Conservation (phyloP, 108 stramenopile genomes). For the Pseudonitzschia multiseries region DNA sequence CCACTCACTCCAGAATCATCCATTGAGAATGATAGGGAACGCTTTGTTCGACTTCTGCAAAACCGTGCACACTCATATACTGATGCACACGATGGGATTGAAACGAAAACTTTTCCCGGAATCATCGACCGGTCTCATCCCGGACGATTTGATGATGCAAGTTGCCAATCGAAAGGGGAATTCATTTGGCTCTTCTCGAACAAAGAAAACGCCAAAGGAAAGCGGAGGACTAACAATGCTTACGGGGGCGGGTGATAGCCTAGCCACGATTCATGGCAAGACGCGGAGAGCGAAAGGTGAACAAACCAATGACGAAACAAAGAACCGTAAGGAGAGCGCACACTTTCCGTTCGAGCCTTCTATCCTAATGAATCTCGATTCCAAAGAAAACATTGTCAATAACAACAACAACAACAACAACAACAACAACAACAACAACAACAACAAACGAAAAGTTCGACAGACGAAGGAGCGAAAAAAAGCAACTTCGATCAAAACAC, state of each 20-base stretch:
- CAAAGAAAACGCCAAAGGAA: not conserved
- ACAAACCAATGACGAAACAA: not conserved
- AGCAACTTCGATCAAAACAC: not conserved
- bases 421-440: not conserved
- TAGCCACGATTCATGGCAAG: not conserved
- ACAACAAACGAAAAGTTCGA: no score
- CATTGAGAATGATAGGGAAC: no score
- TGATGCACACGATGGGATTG: slow-evolving; percentile 9
- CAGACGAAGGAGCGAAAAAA: not conserved
- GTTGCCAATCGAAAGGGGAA: not conserved
- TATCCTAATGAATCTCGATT: not conserved
- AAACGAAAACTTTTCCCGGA: slow-evolving; percentile 14
- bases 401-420: not conserved
- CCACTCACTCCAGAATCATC: no score
- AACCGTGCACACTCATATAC: no score
- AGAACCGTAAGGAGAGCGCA: not conserved
- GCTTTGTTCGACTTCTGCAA: no score
- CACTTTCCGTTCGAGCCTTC: not conserved
- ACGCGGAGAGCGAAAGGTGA: not conserved
- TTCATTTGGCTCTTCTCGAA: not conserved
- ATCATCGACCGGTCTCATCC: not conserved
- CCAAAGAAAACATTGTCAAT: not conserved
- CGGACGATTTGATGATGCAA: not conserved
- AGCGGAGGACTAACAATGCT: not conserved
- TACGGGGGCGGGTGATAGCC: not conserved